Base-by-base conservation (phyloP, 257 asterid species). In the Primulina eburnea region DNA sequence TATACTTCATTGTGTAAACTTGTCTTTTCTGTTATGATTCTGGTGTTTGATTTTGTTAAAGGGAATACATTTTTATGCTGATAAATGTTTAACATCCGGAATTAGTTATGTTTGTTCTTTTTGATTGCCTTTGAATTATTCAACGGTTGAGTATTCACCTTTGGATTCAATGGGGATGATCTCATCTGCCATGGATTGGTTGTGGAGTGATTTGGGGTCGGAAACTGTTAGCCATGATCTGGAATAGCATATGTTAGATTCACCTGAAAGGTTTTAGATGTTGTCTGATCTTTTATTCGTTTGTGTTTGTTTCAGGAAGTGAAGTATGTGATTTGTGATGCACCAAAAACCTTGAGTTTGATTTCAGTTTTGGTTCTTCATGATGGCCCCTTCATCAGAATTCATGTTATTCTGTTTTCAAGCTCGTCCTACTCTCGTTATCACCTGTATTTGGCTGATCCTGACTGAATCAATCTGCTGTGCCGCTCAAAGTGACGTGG, bases 401-500 rank as follows among this genome's bases (percentile, higher is more conserved):
- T 73, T 71, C 50, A 82, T 80, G 87, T 65, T 65, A 58, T 64
- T 69, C 59, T 59, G 67, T 59, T 50, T 50, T 34, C 56, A 74
- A 71, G 83, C 73, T 56, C 63, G 71, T 64, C 16, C 65, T 69
- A 73, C 75, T 80, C 75, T 76, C 65, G 57, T 74, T 34, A 62
- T 32, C 65, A 73, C 78, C 60, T 62, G 83, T 47, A 16, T 77
- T 67, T 82, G 85, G 81, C 75, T 88, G 58, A 82, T 87, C 71
- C 62, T 69, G 61, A 64, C 67, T 24, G 20, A 50, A 63, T 74
- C 62, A 21, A 61, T 81, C 76, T 40, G 82, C 78, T 69, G 67
- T 7, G 78, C 88, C 16, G 24, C 71, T 52, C 86, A 83, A 72
- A 71, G 74, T 20, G 97, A 92, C 52, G 65, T 92, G 0, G 84